Percentiles rank a stretch among this genome's conserved stretches.
Evolutionary conservation across 2,329 filamentous ascomycete species (phyloP).

Genomic region (Fulvia fulva): DNA sequence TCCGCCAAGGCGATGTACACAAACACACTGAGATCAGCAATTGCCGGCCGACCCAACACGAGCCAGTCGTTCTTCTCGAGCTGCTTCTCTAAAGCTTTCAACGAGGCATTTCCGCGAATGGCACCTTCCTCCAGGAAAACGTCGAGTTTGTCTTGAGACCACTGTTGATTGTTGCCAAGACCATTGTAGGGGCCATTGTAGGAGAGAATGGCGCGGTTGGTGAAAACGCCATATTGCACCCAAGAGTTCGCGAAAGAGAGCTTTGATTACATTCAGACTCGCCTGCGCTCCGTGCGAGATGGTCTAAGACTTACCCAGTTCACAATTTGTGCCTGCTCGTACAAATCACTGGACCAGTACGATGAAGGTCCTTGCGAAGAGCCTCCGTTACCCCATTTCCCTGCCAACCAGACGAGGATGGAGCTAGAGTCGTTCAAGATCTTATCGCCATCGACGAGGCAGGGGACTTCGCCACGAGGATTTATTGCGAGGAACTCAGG

Average conservation of each 20-base stretch:
- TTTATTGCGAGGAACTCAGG: constrained; percentile 10
- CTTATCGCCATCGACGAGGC: constrained; percentile 11
- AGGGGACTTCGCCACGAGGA: constrained; percentile 10
- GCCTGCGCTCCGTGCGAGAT: no score
- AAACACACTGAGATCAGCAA: constrained; percentile 21
- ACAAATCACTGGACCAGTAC: constrained; percentile 7
- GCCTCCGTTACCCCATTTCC: not conserved
- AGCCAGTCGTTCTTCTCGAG: constrained; percentile 3
- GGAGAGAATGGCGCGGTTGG: constrained; percentile 23
- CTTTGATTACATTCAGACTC: not conserved
- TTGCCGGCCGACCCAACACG: constrained; percentile 12
- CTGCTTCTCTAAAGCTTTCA: constrained; percentile 7
- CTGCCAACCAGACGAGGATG: constrained; percentile 7
- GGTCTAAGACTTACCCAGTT: constrained; percentile 10
- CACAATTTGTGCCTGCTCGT: constrained; percentile 11
- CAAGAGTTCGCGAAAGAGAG: constrained; percentile 10
- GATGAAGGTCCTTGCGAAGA: not conserved
- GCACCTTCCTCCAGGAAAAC: constrained; percentile 32
- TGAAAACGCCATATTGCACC: constrained; percentile 15
- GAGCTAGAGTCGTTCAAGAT: constrained; percentile 8
- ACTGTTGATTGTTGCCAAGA: constrained; percentile 47
- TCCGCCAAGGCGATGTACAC: constrained; percentile 23
- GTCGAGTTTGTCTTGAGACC: constrained; percentile 55
- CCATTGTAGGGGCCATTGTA: constrained; percentile 17
- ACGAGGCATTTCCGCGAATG: constrained; percentile 14